Percentiles rank a stretch among this genome's conserved stretches.
phyloP scores from a whole-genome alignment of 116 monocot species.

The Phalaenopsis hybrid region DNA sequence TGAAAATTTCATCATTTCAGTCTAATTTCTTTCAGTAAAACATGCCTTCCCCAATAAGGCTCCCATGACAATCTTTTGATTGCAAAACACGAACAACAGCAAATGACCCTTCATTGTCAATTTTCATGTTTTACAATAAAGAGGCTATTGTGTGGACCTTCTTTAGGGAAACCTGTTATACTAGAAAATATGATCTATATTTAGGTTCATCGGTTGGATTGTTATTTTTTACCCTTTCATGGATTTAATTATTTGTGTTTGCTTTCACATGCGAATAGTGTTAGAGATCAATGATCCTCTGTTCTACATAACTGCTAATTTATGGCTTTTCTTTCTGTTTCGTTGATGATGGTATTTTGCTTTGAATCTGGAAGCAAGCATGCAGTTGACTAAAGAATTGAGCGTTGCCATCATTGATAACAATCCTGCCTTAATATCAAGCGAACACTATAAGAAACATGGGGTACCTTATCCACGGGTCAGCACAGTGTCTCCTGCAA shows the following conservation, averaged over 20 bases:
- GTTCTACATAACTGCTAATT: neutral
- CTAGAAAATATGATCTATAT: neutral
- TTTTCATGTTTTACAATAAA: too few species aligned
- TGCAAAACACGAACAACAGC: too few species aligned
- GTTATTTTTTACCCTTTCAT: neutral
- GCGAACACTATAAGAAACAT: conserved; percentile 36
- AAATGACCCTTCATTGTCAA: too few species aligned
- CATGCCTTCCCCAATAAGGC: too few species aligned
- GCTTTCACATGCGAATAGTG: neutral
- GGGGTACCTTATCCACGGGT: conserved; percentile 86
- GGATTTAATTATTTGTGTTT: neutral
- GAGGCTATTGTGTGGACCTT: neutral
- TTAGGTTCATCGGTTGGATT: neutral
- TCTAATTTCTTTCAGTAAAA: neutral
- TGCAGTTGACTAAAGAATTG: conserved; percentile 71
- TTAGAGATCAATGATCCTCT: neutral
- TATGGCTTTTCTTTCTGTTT: conserved; percentile 2
- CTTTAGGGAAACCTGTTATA: neutral
- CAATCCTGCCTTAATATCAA: conserved; percentile 61
- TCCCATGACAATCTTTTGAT: too few species aligned
- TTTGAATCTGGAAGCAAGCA: conserved; percentile 50
- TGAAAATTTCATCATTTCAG: neutral
- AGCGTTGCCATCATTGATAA: conserved; percentile 78
- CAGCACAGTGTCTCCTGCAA: conserved; percentile 86
- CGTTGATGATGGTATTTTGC: neutral